These are phyloP conservation scores for Volvox carteri DNA, from an alignment of 163 green algal genomes.

Conservation along the genomic window DNA sequence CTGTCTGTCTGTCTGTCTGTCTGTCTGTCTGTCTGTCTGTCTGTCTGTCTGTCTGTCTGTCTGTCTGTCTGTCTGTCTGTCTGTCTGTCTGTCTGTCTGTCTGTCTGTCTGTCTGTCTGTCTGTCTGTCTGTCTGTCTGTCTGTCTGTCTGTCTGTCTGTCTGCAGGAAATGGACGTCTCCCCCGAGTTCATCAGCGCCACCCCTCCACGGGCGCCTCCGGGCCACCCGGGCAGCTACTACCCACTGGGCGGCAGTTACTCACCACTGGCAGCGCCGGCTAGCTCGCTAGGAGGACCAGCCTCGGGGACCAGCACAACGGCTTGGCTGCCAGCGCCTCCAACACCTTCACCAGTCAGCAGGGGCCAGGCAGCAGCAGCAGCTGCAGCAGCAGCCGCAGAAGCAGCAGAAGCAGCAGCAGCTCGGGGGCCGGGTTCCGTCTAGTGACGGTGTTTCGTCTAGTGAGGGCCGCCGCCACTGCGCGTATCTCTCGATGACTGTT, in stretches of 20 bases:
- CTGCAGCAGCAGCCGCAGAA: too few relatives aligned
- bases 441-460: too few relatives aligned
- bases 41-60: background rate
- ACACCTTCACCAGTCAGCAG: conserved; percentile 1
- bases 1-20: background rate
- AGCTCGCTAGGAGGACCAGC: background rate
- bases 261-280: background rate
- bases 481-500: too few relatives aligned
- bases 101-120: background rate
- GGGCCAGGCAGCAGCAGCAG: background rate
- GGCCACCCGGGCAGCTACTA: conserved; percentile 40
- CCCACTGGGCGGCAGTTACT: background rate
- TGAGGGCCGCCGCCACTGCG: too few relatives aligned
- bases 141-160: background rate
- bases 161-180: conserved; percentile 39
- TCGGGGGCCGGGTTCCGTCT: too few relatives aligned
- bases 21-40: background rate
- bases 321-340: background rate
- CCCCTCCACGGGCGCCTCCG: conserved; percentile 7
- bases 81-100: background rate
- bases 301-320: background rate
- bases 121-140: background rate
- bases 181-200: conserved; percentile 35
- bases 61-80: background rate
- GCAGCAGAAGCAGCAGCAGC: too few relatives aligned